Conservation (phyloP, 257 asterid genomes). For the Solanum pimpinellifolium region DNA sequence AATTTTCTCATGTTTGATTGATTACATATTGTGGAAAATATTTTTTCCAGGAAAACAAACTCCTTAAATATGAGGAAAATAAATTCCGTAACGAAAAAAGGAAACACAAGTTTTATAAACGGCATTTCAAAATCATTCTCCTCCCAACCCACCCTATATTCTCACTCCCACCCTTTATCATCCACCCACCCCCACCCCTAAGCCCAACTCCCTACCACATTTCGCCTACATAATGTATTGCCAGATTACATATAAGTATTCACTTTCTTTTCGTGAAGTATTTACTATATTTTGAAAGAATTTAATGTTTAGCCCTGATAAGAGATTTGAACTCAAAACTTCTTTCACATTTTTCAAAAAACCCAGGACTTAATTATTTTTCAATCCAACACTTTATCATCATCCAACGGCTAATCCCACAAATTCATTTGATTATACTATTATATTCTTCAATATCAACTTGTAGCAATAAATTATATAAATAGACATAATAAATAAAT, state of each 20-base stretch:
- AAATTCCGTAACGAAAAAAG: background rate
- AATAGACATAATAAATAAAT: no score
- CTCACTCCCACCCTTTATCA: background rate
- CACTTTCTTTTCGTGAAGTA: background rate
- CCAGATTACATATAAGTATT: background rate
- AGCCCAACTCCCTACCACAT: background rate
- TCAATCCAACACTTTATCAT: no score
- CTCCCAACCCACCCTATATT: background rate
- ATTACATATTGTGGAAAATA: no score
- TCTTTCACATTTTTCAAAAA: slow-evolving; percentile 2
- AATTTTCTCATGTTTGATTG: no score
- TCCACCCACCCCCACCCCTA: background rate
- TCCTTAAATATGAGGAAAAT: background rate
- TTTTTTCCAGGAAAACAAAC: background rate
- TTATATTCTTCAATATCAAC: no score
- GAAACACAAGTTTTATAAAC: no score
- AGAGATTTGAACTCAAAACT: background rate
- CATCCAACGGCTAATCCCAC: no score
- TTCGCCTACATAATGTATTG: no score
- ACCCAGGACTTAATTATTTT: no score
- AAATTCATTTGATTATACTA: no score
- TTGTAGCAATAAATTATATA: no score
- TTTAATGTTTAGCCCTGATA: slow-evolving; percentile 16
- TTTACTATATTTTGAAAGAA: slow-evolving; percentile 10
- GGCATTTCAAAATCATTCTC: background rate